Conservation (phyloP, 129 eudicot genomes). For the Arctium lappa region DNA sequence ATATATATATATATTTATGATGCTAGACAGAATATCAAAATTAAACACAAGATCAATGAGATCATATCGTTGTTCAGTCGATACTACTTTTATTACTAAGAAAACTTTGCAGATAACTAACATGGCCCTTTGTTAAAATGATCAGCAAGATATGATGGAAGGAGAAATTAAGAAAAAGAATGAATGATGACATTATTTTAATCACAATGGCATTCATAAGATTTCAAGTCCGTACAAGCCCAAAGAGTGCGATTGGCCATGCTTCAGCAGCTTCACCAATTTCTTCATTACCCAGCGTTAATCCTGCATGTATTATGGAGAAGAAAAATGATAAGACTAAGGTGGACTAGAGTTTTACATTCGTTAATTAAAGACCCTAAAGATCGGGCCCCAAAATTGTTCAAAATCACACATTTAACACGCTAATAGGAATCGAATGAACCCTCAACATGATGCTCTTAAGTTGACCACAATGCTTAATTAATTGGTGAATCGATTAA, state of each 20-base stretch:
- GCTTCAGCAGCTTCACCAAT: constrained; percentile 85
- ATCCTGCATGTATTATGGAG: constrained; percentile 40
- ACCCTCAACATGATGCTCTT: too few relatives aligned
- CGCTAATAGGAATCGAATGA: too few relatives aligned
- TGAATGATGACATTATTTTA: background rate
- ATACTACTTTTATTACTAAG: background rate
- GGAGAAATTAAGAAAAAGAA: background rate
- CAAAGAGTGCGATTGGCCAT: constrained; percentile 89
- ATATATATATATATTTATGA: background rate
- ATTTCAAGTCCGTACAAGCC: constrained; percentile 58
- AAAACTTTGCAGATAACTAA: background rate
- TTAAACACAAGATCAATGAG: background rate
- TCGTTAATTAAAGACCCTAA: too few relatives aligned
- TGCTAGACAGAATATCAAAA: background rate
- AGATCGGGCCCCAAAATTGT: too few relatives aligned
- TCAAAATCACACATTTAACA: too few relatives aligned
- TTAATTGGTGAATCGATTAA: too few relatives aligned
- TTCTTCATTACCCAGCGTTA: constrained; percentile 72
- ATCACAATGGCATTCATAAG: constrained; percentile 16
- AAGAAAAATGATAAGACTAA: constrained; percentile 5
- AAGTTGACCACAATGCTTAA: too few relatives aligned
- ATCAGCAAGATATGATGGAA: background rate
- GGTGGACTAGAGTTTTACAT: background rate
- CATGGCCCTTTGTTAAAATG: background rate
- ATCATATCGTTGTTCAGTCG: background rate